Evolutionary conservation across 2,329 filamentous ascomycete species (phyloP), one percentile per base, ranked within the genome.

Genomic region (Diaporthe ilicicola): DNA sequence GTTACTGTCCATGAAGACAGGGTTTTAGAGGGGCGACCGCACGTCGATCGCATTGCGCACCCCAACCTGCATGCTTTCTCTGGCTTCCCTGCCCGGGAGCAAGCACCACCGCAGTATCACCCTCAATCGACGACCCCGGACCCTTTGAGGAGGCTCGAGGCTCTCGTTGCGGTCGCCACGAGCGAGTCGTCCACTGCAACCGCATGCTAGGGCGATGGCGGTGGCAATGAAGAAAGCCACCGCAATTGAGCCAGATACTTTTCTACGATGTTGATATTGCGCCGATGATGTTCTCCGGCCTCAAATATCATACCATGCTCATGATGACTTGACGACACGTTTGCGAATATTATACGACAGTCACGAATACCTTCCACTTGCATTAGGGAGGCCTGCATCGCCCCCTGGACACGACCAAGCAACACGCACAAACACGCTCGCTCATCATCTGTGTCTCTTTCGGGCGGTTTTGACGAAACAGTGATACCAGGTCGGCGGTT

Each of bases 91-190:
- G 77, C 78, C 17, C 78, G 83, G 64, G 79, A 81, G 15, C 74
- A 76, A 22, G 75, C 76, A 4, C 72, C 75, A 6, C 70, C 77
- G 9, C 76, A 80, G 34, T 76, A 78, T 48, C 75, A 78, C 10
- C 76, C 76, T 24, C 79, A 78, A 2, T 80, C 81, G 55, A 78
- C 79, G 6, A 79, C 79, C 72, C 62, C 82, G 70, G 74, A 83
- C 50, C 85, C 88, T 51, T 86, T 90, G 85, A 82, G 84, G 61
- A 83, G 88, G 48, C 79, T 92, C 6, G 87, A 91, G 72, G 88
- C 89, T 29, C 83, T 92, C 10, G 89, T 91, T n/a, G 89, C 89
- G 6, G 89, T 91, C 51, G 89, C 90, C 5, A 91, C 89, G 2
- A 87, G 86, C 72, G 88, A 90, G 77, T 85, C 81, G 22, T 75